Evolutionary conservation across 2,329 filamentous ascomycete genomes (phyloP), one percentile per base, ranked within the genome.

Genomic region (Biscogniauxia marginata): DNA sequence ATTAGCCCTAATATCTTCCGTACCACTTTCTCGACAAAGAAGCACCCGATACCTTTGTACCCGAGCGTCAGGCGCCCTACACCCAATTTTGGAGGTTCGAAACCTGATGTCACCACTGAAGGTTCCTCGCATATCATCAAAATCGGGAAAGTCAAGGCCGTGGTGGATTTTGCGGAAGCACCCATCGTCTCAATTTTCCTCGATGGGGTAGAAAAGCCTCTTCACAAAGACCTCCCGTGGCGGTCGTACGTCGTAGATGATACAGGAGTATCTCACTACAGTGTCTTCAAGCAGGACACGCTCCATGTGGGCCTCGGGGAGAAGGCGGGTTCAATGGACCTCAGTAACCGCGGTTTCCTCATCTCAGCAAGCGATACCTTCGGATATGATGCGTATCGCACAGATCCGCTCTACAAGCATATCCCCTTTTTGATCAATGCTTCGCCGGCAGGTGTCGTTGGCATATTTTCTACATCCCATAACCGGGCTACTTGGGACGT

Each of bases 361-460:
- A 75, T 91, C 13, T 84, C 86, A 0, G 86, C 85, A 2, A 90
- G 85, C 0, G 88, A 91, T 69, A 87, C 83, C 39, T 91, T 91
- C 63, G 86, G 88, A 2, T 90, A 91, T 65, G 87, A 91, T 63
- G 82, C 85, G 3, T 84, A 89, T 67, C 80, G 81, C 8, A 88
- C 86, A 2, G 87, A 91, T 68, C 88, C 88, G 0, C 75, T 90
- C 53, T 91, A 91, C 74, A 91, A 91, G 72, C 85, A 90, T 64
- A 88, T 90, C 43, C 88, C 88, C 0, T 77, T 91, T 0, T 75
- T 91, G 23, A 86, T 91, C 71, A 88, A 89, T 54, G 84, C 82
- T 0, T 86, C 84, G 0, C 81, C 85, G 0, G 66, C 80, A 2
- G 87, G 86, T 0, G 87, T 84, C 50, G 79, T 90, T 0, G 88